Base-by-base conservation (phyloP, 257 asterid genomes). In the Solanum appendiculatum region DNA sequence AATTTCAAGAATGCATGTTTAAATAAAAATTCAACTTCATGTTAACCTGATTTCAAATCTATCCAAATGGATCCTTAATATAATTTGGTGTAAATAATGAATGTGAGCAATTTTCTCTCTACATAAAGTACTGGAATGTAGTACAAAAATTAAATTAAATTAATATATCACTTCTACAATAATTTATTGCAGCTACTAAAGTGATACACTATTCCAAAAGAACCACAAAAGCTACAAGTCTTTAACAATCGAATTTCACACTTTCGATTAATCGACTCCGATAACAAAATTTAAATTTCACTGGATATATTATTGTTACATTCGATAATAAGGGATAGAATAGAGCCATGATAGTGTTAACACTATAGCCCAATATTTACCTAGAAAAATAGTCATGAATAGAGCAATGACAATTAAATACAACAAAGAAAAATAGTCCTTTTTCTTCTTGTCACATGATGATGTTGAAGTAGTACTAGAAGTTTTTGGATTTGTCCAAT, bases 341-440 rank as follows among this genome's bases (percentile, higher is more conserved):
- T 89, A 90, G 8, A 91, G 83, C 87, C 89, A 88, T 48, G 87
- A 56, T 20, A 91, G 44, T 33, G 90, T 87, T 44, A 89, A 77
- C 48, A 88, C 7, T 36, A 90, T 60, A 3, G 94, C 92, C 58
- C 86, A 87, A 69, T 12, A 34, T 88, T 78, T 89, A 4, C 93
- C 93, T 70, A 88, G 89, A 51, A 87, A 46, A 34, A 90, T n/a
- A 34, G 85, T 86, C 25, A 80, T 66, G 60, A 88, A 83, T n/a
- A 87, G 68, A 83, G 73, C 60, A 89, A 83, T 85, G 86, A 87
- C 25, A 69, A 85, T 48, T 85, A 88, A 85, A 54, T 80, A 86
- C 29, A 87, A 78, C 46, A 85, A 88, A 13, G 75, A 83, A 66
- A 75, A 74, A 80, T 85, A 44, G 69, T 82, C 70, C 48, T 12